Percentiles rank a stretch among this genome's conserved stretches.
Conservation (phyloP, 345 rosid genomes). For the Murraya koenigii region DNA sequence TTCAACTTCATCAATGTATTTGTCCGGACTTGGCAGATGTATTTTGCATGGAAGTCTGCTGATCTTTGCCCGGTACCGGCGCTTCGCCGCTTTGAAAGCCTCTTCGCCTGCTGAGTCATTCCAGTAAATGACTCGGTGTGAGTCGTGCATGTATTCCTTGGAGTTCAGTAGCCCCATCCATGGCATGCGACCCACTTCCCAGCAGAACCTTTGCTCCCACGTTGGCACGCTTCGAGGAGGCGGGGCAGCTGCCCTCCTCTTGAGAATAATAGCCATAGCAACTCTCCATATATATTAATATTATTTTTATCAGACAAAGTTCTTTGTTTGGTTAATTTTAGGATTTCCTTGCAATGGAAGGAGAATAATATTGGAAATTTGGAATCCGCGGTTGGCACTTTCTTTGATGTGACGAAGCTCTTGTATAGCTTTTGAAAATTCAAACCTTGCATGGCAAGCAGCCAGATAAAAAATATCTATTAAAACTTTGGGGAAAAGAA, state of each 20-base stretch:
- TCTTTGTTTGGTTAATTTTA: no score
- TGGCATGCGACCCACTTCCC: background rate
- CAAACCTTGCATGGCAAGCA: no score
- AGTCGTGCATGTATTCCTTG: background rate
- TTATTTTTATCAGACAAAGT: no score
- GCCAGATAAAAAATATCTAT: no score
- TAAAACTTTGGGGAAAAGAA: no score
- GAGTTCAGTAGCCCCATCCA: conserved; percentile 2
- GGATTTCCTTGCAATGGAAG: no score
- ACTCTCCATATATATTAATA: background rate
- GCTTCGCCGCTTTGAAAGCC: conserved; percentile 2
- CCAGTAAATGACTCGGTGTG: background rate
- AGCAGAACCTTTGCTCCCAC: conserved; percentile 18
- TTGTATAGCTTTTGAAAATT: no score
- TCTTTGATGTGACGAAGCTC: no score
- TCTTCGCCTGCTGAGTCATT: conserved; percentile 10
- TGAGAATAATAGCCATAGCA: background rate
- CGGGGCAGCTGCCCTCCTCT: background rate
- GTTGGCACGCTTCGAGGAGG: background rate
- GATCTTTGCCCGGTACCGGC: conserved; percentile 2
- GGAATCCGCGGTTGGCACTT: no score
- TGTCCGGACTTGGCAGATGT: background rate
- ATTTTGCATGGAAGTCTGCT: background rate
- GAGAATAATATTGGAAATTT: no score
- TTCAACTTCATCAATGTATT: conserved; percentile 8